phyloP scores from a whole-genome alignment of 768 basidiomycete genomes.

The Paxillus ammoniavirescens region DNA sequence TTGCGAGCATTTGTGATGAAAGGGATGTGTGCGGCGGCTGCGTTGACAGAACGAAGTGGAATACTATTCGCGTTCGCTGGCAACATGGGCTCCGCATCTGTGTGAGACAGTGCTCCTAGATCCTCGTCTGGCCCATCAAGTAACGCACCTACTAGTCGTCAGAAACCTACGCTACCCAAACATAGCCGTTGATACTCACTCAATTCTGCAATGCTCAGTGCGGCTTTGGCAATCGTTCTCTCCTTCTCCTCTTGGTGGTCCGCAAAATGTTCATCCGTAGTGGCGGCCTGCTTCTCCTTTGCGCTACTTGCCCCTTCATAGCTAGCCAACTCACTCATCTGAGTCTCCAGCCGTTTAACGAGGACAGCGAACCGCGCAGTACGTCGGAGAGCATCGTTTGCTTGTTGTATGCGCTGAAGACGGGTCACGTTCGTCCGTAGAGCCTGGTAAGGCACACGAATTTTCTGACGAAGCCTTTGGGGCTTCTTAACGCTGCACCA shows the following conservation, averaged over 20 bases:
- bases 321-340: slow-evolving; percentile 71
- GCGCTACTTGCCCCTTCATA: background rate
- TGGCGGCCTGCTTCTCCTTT: background rate
- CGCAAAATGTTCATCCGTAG: slow-evolving; percentile 1
- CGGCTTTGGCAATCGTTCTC: slow-evolving; percentile 87
- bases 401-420: slow-evolving; percentile 77
- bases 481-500: background rate
- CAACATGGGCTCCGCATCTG: slow-evolving; percentile 10
- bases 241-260: slow-evolving; percentile 79
- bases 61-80: slow-evolving; percentile 33
- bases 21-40: slow-evolving; percentile 66
- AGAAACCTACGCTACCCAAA: background rate
- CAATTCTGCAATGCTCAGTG: slow-evolving; percentile 90
- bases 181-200: slow-evolving; percentile 46
- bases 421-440: slow-evolving; percentile 69
- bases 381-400: slow-evolving; percentile 80
- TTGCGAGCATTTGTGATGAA: slow-evolving; percentile 70
- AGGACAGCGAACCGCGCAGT: slow-evolving; percentile 84
- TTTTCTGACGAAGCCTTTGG: slow-evolving; percentile 76
- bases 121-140: slow-evolving; percentile 42
- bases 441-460: slow-evolving; percentile 78
- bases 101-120: background rate
- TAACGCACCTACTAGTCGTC: slow-evolving; percentile 41
- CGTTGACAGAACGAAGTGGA: slow-evolving; percentile 70
- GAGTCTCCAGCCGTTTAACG: slow-evolving; percentile 75